Base-by-base conservation (phyloP, 2,329 filamentous ascomycete genomes). In the Cercospora sp. region DNA sequence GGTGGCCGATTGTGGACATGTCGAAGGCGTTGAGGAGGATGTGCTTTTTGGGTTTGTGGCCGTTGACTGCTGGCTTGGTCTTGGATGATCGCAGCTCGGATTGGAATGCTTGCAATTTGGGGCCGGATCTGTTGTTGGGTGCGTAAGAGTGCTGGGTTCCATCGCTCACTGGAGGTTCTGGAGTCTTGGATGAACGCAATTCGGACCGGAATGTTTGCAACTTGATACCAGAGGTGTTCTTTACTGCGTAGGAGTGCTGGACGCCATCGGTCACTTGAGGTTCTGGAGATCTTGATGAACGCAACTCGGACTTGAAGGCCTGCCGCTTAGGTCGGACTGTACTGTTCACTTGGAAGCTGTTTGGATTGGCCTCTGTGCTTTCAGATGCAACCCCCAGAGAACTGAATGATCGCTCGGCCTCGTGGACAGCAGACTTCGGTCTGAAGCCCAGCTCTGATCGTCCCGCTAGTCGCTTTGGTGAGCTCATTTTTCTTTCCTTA, bases 1-100 rank as follows among this genome's bases (percentile, higher is more conserved):
- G 75, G 75, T 90, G 88, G 2, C 87, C 87, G 55, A 70, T 70
- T 16, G 68, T 71, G 31, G 81, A 79, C 81, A 83, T 83, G 10
- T 87, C 89, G 67, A 73, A 72, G 13, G 73, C 72, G 60, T 73
- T 74, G n/a, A 74, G 67, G 5, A 74, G 55, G 18, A 74, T 69
- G 26, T 81, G 76, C 67, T 81, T 82, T 73, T 75, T 12, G 58
- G 64, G n/a, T 53, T 39, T 31, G 62, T 33, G 28, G 33, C 59
- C 62, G 60, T 67, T 61, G 3, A 42, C 33, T 28, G 20, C n/a
- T 55, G 26, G 6, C 12, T 10, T 12, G 0, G 12, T 20, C 7
- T 20, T 55, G 3, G n/a, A 53, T 0, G 45, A 42, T 10, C 39
- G 45, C 16, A 63, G 16, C 20, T 63, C 61, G 2, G 61, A 55